phyloP scores from a whole-genome alignment of 1,139 yeast species.

The Nakaseomyces nivariensis region DNA sequence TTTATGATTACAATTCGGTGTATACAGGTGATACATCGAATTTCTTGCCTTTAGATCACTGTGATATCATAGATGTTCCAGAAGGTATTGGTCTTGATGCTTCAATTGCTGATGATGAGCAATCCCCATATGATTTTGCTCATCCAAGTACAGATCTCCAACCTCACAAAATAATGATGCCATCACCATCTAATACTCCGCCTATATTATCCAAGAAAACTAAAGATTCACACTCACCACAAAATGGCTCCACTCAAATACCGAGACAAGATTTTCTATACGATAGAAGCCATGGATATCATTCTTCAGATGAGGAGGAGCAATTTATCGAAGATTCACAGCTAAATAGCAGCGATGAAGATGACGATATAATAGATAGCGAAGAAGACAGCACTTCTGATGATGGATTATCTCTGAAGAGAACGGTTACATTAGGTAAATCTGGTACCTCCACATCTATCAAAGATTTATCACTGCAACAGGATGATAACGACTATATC shows the following conservation, averaged over 20 bases:
- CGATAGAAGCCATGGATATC: constrained; percentile 35
- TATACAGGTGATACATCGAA: constrained; percentile 45
- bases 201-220: neutral
- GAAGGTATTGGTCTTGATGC: constrained; percentile 29
- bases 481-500: constrained; percentile 5
- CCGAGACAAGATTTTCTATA: constrained; percentile 2
- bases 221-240: neutral
- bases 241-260: neutral
- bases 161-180: neutral
- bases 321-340: constrained; percentile 22
- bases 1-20: constrained; percentile 81
- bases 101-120: constrained; percentile 21
- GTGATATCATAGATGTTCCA: constrained; percentile 40
- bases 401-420: constrained; percentile 14
- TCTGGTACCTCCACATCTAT: constrained; percentile 17
- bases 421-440: constrained; percentile 26
- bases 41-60: constrained; percentile 26
- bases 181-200: neutral
- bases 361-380: constrained; percentile 7
- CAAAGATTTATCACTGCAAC: constrained; percentile 13
- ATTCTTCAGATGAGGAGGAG: constrained; percentile 36
- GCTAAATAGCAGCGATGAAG: constrained; percentile 14
- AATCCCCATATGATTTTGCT: constrained; percentile 10
- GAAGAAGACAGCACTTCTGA: constrained; percentile 4
- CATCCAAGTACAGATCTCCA: constrained; percentile 5